These are phyloP conservation scores for Epichloe baconii DNA, from an alignment of 2,329 filamentous ascomycete species.

Conservation along the genomic window DNA sequence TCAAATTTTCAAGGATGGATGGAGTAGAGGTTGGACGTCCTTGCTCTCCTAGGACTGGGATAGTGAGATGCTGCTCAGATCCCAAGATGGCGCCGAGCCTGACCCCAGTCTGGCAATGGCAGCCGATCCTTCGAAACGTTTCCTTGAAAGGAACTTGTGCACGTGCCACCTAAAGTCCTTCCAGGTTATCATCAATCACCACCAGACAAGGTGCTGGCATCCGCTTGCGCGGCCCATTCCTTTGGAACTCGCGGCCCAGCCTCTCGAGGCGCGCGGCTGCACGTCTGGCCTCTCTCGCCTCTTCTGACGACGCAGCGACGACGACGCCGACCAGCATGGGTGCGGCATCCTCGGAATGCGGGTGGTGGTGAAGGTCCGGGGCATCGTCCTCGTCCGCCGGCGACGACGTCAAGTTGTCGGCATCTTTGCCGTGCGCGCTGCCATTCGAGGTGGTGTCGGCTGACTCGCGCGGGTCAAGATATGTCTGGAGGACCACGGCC, in stretches of 20 bases:
- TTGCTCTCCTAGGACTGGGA: neutral
- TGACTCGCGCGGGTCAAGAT: slow-evolving; percentile 26
- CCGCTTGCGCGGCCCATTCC: slow-evolving; percentile 30
- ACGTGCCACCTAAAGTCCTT: neutral
- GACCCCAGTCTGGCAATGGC: neutral
- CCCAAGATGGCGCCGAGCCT: neutral
- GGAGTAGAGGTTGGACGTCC: neutral
- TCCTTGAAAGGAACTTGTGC: neutral
- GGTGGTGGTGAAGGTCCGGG: slow-evolving; percentile 1
- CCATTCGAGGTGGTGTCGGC: slow-evolving; percentile 4
- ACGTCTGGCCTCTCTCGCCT: slow-evolving; percentile 36
- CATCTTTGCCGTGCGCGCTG: slow-evolving; percentile 6
- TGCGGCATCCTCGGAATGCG: slow-evolving; percentile 21
- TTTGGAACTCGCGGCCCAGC: slow-evolving; percentile 41
- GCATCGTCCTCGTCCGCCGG: slow-evolving; percentile 3
- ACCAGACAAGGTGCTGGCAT: slow-evolving; percentile 13
- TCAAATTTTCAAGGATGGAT: neutral
- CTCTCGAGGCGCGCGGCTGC: slow-evolving; percentile 40
- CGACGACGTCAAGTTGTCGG: neutral
- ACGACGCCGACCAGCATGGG: slow-evolving; percentile 43
- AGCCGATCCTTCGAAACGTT: neutral
- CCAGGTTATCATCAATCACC: slow-evolving; percentile 13
- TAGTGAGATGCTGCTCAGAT: neutral
- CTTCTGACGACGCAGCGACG: slow-evolving; percentile 34
- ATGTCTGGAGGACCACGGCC: slow-evolving; percentile 31